A percentile compares a stretch with the other conserved stretches of the same genome.
Evolutionary conservation across 2,329 filamentous ascomycete genomes (phyloP).

Genomic region (Sarocladium brachiariae): DNA sequence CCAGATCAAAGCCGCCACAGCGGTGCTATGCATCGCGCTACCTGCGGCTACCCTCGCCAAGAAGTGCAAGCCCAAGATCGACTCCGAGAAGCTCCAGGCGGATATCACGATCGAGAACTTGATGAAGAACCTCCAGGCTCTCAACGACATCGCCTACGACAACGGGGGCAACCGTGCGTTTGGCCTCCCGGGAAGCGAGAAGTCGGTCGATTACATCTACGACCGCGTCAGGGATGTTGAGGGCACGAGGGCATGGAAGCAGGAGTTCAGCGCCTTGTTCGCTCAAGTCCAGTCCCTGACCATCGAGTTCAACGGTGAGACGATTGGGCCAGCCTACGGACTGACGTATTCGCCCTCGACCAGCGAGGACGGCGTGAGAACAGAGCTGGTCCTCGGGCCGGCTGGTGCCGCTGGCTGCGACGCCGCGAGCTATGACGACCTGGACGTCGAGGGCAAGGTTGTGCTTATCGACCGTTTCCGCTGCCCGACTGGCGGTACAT

Average conservation of each 20-base stretch:
- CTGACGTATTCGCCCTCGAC: conserved; percentile 26
- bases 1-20: conserved; percentile 7
- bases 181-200: conserved; percentile 40
- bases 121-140: conserved; percentile 36
- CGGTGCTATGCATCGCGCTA: neutral
- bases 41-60: neutral
- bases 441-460: conserved; percentile 23
- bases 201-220: conserved; percentile 43
- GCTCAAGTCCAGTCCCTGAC: conserved; percentile 37
- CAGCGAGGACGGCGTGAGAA: conserved; percentile 21
- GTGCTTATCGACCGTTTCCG: conserved; percentile 24
- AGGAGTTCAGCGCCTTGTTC: conserved; percentile 39
- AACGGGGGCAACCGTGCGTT: conserved; percentile 49
- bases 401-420: conserved; percentile 20
- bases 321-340: conserved; percentile 20
- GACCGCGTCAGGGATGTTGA: conserved; percentile 35
- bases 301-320: conserved; percentile 16
- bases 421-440: conserved; percentile 18
- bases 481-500: conserved; percentile 23
- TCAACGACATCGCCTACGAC: conserved; percentile 39
- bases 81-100: conserved; percentile 32
- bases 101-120: conserved; percentile 34
- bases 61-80: conserved; percentile 15
- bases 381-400: conserved; percentile 20
- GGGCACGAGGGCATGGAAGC: conserved; percentile 33